These are phyloP conservation scores for Trypanosoma cruzi DNA, from an alignment of 208 protist genomes.

Conservation along the genomic window DNA sequence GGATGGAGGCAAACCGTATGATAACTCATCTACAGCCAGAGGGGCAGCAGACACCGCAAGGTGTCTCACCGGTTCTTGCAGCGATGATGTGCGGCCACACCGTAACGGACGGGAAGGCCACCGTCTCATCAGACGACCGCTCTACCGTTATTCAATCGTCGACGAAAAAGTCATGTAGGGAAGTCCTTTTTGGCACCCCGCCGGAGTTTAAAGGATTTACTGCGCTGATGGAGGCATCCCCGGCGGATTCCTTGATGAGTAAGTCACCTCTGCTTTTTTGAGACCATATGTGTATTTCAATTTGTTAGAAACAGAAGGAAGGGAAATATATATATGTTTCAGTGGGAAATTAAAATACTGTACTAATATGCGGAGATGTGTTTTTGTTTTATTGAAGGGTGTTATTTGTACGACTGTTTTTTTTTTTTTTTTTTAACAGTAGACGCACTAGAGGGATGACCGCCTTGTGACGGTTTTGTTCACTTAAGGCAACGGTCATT, in stretches of 20 bases:
- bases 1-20: neutral
- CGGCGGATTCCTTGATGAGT: slow-evolving; percentile 16
- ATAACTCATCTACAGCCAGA: neutral
- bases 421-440: too few relatives aligned
- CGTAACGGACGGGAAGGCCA: slow-evolving; percentile 19
- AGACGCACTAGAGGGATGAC: neutral
- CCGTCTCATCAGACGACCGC: slow-evolving; percentile 19
- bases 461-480: neutral
- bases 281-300: neutral
- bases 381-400: neutral
- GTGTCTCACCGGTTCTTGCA: neutral
- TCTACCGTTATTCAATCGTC: slow-evolving; percentile 15
- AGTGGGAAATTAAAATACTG: neutral
- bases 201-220: slow-evolving; percentile 77
- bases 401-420: neutral
- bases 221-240: slow-evolving; percentile 18
- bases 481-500: neutral
- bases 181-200: slow-evolving; percentile 67
- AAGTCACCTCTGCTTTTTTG: slow-evolving; percentile 29
- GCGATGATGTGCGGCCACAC: slow-evolving; percentile 1
- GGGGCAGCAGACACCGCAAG: slow-evolving; percentile 24
- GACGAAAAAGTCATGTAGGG: slow-evolving; percentile 11
- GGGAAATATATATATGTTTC: too few relatives aligned
- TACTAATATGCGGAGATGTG: neutral
- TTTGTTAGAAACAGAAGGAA: neutral